A percentile compares a stretch with the other conserved stretches of the same genome.
These are phyloP conservation scores for Knufia fluminis DNA, from an alignment of 2,329 filamentous ascomycete species.

Conservation along the genomic window DNA sequence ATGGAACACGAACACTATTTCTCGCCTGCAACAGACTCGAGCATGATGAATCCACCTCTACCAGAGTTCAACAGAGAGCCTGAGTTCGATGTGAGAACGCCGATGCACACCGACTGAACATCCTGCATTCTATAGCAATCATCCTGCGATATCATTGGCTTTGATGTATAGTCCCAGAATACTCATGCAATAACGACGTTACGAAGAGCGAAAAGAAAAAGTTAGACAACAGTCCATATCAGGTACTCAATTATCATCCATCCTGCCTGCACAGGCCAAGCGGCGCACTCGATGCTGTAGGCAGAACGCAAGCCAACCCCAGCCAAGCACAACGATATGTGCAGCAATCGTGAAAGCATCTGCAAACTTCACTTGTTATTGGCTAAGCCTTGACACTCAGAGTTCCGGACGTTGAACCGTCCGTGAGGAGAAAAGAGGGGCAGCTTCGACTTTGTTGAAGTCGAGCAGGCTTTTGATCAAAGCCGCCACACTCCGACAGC, in stretches of 20 bases:
- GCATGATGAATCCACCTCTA: constrained; percentile 19
- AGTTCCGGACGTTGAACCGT: background rate
- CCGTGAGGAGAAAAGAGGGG: constrained; percentile 1
- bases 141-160: background rate
- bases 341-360: too few relatives aligned
- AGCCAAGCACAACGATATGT: too few relatives aligned
- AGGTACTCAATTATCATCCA: background rate
- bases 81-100: constrained; percentile 22
- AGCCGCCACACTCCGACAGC: too few relatives aligned
- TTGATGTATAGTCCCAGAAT: background rate
- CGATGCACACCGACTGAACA: constrained; percentile 19
- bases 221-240: background rate
- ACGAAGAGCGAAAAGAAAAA: background rate
- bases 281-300: background rate
- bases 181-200: background rate
- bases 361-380: too few relatives aligned
- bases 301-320: background rate
- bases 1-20: constrained; percentile 17
- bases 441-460: background rate
- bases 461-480: background rate
- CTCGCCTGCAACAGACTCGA: constrained; percentile 6
- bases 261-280: background rate
- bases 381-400: background rate
- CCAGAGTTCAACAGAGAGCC: constrained; percentile 21
- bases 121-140: background rate